Evolutionary conservation across 2,329 filamentous ascomycete species (phyloP).

Genomic region (Fusarium irregulare): DNA sequence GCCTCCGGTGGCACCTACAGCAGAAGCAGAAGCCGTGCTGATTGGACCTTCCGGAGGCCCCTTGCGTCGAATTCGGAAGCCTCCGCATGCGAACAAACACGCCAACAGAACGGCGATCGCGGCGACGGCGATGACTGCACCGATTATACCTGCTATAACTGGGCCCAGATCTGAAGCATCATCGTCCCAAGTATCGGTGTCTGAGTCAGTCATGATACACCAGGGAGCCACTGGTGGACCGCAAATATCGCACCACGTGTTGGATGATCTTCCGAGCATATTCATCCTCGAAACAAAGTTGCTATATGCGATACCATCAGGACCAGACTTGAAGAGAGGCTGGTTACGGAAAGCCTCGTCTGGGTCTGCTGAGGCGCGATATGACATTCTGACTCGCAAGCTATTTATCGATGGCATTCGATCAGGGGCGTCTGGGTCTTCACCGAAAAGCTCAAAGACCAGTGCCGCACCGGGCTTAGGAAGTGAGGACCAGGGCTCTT

Average conservation of each 20-base stretch:
- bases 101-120: conserved; percentile 50
- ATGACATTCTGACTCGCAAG: conserved; percentile 67
- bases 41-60: conserved; percentile 6
- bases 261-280: conserved; percentile 49
- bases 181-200: not conserved
- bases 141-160: conserved; percentile 59
- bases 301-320: conserved; percentile 52
- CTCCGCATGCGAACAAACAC: conserved; percentile 50
- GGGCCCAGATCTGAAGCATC: conserved; percentile 47
- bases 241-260: conserved; percentile 61
- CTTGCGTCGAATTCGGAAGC: conserved; percentile 48
- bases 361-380: conserved; percentile 60
- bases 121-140: conserved; percentile 55
- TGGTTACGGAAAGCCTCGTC: conserved; percentile 52
- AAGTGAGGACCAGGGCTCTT: conserved; percentile 51
- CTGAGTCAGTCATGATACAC: conserved; percentile 46
- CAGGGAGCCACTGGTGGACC: conserved; percentile 50
- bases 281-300: conserved; percentile 55
- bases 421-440: conserved; percentile 36
- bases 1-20: conserved; percentile 51
- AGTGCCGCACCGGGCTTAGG: conserved; percentile 80
- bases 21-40: conserved; percentile 10
- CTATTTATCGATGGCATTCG: conserved; percentile 50
- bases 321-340: conserved; percentile 55
- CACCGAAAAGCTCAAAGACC: conserved; percentile 73